Base-by-base conservation (phyloP, 2,329 filamentous ascomycete species). In the Phaeosphaeria sp. region DNA sequence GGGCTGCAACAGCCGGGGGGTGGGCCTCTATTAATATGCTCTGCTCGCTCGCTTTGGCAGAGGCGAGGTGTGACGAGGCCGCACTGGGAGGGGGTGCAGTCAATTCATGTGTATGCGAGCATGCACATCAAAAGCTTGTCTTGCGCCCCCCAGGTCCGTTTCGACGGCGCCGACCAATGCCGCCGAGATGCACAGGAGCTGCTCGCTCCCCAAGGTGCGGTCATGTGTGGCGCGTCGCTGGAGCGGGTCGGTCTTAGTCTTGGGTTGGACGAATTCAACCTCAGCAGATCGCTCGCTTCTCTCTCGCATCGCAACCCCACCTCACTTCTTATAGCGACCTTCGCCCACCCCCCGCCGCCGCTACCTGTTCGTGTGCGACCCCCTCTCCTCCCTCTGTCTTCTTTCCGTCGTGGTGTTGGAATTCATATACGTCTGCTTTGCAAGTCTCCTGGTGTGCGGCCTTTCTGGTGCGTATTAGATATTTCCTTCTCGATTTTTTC, bases 21-120 rank as follows among this genome's bases (percentile, higher is more conserved):
- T 54, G 53, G 57, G 55, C 42, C 49, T 40, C 63, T 66, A 70
- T 69, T 66, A 67, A 66, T 70, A 69, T 67, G n/a, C n/a, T n/a
- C n/a, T n/a, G n/a, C n/a, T n/a, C n/a, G n/a, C n/a, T n/a, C n/a
- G n/a, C n/a, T n/a, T n/a, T 21, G 8, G 42, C 21, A 21, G 42
- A 44, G 18, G 42, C 42, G 42, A 44, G 42, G 42, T 44, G 30
- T 36, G 30, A 36, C 30, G 30, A 36, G 30, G 30, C 30, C 30
- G 30, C 30, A 36, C 11, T 36, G 30, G 30, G 30, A 36, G 30
- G 30, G 30, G 30, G 11, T 36, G 30, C 30, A 36, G 30, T 36
- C 30, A 13, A 36, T 6, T 7, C 5, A 36, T 13, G 8, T 36
- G 30, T 36, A 36, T 36, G 30, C 30, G 30, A 13, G 15, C 30